Base-by-base conservation (phyloP, 352 stramenopile genomes). In the Phytophthora multivora region DNA sequence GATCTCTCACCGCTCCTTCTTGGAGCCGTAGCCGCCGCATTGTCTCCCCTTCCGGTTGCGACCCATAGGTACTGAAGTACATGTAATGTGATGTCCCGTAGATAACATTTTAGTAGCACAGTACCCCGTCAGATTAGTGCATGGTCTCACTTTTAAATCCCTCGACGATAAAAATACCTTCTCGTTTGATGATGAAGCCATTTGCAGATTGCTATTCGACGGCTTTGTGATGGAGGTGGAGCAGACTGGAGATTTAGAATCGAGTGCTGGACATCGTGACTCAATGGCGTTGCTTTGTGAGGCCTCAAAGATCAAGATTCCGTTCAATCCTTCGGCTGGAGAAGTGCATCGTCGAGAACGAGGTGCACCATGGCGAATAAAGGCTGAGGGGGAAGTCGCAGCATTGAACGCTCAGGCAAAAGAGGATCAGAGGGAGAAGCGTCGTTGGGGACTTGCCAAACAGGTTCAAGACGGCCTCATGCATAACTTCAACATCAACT, bases 401-500 rank as follows among this genome's bases (percentile, higher is more conserved):
- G 16, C 45, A 6, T 41, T 67, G 12, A 93, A 91, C 51, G 51
- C 54, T 0, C 77, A 75, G 21, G 81, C 76, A 0, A 66, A 64
- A 35, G 76, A 89, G 30, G 79, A 91, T 36, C 77, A 91, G 38
- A 69, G 69, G 23, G 81, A 91, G 51, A 90, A 91, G 48, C 79
- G 81, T 4, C 78, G 83, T 3, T 89, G 82, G 77, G 83, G 77
- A 4, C 72, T 93, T 5, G 81, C 79, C 18, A 93, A 93, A 43
- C 81, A 93, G 51, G 61, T 89, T 4, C 83, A 93, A 43, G 76
- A 91, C 35, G 80, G 80, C 0, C 61, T 91, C 6, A 61, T 89
- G 64, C 78, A 91, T 66, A 87, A 79, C 31, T 90, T 77, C 53
- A 75, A 71, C 19, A 83, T 91, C 57, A 90, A 89, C 57, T 88